A percentile compares a stretch with the other conserved stretches of the same genome.
Conservation (phyloP, 495 filamentous ascomycete species). For the Aspergillus campestris region DNA sequence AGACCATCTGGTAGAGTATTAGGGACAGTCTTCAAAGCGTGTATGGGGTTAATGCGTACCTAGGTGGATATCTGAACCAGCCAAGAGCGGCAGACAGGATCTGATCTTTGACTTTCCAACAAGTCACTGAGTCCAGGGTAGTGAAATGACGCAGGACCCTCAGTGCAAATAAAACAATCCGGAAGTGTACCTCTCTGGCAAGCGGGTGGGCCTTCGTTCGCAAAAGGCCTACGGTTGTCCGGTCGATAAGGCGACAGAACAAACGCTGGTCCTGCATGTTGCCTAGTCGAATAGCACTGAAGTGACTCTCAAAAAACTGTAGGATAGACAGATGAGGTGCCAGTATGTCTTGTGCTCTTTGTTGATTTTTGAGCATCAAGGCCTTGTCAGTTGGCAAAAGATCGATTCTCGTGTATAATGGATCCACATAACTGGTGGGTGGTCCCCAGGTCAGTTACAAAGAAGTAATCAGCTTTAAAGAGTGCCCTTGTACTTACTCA, state of each 20-base stretch:
- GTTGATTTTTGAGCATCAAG: constrained; percentile 62
- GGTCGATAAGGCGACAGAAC: constrained; percentile 68
- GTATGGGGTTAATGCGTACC: constrained; percentile 25
- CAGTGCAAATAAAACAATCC: constrained; percentile 74
- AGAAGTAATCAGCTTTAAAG: too few relatives aligned
- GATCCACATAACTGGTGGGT: constrained; percentile 59
- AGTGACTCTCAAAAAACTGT: constrained; percentile 88
- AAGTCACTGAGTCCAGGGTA: constrained; percentile 46
- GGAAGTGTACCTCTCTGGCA: constrained; percentile 82
- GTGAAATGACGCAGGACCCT: constrained; percentile 63
- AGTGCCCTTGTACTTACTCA: constrained; percentile 31
- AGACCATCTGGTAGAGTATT: constrained; percentile 55
- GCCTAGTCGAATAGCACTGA: constrained; percentile 76
- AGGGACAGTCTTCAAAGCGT: not conserved
- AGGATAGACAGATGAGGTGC: constrained; percentile 79
- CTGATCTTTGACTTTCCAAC: constrained; percentile 77
- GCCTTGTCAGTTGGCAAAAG: constrained; percentile 84
- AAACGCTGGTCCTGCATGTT: constrained; percentile 70
- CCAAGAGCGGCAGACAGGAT: constrained; percentile 74
- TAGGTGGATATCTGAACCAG: constrained; percentile 79
- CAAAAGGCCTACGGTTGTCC: constrained; percentile 64
- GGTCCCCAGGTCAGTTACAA: too few relatives aligned
- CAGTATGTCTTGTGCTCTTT: constrained; percentile 67
- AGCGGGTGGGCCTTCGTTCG: constrained; percentile 71
- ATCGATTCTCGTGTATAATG: constrained; percentile 84